Base-by-base conservation (phyloP, 2,329 filamentous ascomycete species). In the Purpureocillium takamizusanense region DNA sequence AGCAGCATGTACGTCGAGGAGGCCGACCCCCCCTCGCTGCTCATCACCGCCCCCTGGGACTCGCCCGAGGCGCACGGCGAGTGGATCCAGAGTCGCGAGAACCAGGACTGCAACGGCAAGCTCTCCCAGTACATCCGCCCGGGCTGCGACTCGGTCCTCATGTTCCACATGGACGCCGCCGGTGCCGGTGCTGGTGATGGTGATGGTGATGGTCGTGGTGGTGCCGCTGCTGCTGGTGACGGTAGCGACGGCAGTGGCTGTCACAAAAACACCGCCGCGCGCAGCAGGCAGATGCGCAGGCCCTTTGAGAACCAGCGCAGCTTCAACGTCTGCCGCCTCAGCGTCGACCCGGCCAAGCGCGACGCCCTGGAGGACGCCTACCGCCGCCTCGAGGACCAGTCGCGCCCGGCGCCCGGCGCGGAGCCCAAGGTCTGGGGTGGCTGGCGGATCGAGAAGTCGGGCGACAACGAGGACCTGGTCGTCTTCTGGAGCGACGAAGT, bases 11-110 rank as follows among this genome's bases (percentile, higher is more conserved):
- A 56, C 41, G 48, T 59, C 23, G 55, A 51, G 31, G 57, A 59
- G 15, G 54, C 58, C 17, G 54, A 65, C 38, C 56, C 59, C 10
- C 50, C 57, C 3, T 48, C 51, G 21, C 42, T 66, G n/a, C 52
- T 72, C 45, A 56, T 72, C 44, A 64, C 62, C 4, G 63, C 67
- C 14, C 57, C 61, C 10, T 72, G 69, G 69, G 55, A 61, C 39
- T 65, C 61, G 0, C 55, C 58, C 15, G 58, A 56, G 12, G 59
- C 58, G 5, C 67, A 72, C 41, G 44, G 42, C 34, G 45, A 58
- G 36, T 74, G 70, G 68, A 61, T 70, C 35, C 51, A 54, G 33
- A 65, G 61, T 36, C 45, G 53, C 3, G 63, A 63, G 25, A 71
- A 72, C 48, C 43, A 55, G 36, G 36, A 42, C 5, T 48, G 55